Conservation (phyloP, 352 stramenopile species). For the Saprolegnia parasitica region DNA sequence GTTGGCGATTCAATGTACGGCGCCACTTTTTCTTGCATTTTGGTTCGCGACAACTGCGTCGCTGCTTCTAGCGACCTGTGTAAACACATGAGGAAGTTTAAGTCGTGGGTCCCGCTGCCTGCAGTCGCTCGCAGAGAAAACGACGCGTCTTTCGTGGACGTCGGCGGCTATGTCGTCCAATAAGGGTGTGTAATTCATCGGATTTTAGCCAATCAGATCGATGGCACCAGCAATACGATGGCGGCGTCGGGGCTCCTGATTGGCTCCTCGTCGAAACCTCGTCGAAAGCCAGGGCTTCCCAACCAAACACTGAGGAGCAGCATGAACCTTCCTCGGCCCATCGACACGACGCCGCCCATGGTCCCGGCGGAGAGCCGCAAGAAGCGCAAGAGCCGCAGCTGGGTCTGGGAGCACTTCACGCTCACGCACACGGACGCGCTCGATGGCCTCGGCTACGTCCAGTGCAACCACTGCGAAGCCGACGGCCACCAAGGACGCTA, state of each 20-base stretch:
- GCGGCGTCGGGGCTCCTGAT: not conserved
- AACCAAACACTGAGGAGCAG: not conserved
- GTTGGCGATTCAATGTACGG: too few relatives aligned
- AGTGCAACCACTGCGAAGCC: slow-evolving; percentile 19
- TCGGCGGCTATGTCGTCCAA: too few relatives aligned
- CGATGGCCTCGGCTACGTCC: slow-evolving; percentile 18
- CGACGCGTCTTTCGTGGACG: too few relatives aligned
- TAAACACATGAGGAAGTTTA: too few relatives aligned
- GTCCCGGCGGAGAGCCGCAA: slow-evolving; percentile 11
- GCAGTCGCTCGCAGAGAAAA: too few relatives aligned
- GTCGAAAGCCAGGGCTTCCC: slow-evolving; percentile 1
- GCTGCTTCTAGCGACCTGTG: too few relatives aligned
- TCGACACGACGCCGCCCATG: slow-evolving; percentile 17
- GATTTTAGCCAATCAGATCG: not conserved
- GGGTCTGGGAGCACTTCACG: slow-evolving; percentile 26
- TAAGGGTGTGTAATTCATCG: too few relatives aligned
- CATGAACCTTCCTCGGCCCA: slow-evolving; percentile 9
- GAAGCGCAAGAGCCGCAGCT: slow-evolving; percentile 25
- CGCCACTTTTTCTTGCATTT: too few relatives aligned
- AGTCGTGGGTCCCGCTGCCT: too few relatives aligned
- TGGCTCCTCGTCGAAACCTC: not conserved
- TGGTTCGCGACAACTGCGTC: too few relatives aligned
- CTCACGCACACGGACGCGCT: not conserved
- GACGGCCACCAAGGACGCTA: slow-evolving; percentile 22
- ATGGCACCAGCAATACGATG: not conserved